phyloP scores from a whole-genome alignment of 2,329 filamentous ascomycete genomes.

The Cytospora chrysosperma region DNA sequence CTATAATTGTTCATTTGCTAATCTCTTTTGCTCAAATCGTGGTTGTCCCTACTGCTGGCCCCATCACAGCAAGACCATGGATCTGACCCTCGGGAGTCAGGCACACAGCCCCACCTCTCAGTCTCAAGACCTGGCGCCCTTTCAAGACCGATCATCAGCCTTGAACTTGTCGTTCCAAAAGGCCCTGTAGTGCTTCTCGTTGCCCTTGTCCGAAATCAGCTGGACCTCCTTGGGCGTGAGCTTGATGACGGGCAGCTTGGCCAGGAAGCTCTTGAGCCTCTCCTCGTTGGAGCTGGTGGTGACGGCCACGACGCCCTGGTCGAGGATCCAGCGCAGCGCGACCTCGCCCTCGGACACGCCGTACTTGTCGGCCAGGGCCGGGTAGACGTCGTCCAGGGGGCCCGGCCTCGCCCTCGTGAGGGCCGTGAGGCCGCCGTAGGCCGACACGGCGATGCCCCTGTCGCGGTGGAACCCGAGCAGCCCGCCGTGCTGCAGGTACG shows the following conservation, averaged over 20 bases:
- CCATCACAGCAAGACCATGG: background rate
- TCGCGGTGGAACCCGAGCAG: constrained; percentile 41
- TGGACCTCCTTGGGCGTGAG: constrained; percentile 58
- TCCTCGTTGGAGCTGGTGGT: constrained; percentile 61
- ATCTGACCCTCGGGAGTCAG: too few relatives aligned
- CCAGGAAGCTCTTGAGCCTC: constrained; percentile 55
- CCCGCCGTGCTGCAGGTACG: constrained; percentile 65
- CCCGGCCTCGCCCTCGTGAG: constrained; percentile 49
- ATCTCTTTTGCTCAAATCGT: background rate
- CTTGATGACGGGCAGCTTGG: constrained; percentile 53
- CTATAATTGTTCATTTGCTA: background rate
- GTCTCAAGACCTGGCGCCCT: background rate
- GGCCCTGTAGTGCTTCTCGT: constrained; percentile 59
- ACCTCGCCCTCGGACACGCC: constrained; percentile 52
- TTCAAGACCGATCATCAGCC: constrained; percentile 42
- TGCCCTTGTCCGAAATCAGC: constrained; percentile 54
- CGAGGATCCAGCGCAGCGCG: constrained; percentile 56
- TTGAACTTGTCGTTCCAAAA: constrained; percentile 58
- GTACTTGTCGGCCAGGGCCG: constrained; percentile 49
- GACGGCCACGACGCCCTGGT: constrained; percentile 57
- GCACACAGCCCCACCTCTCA: background rate
- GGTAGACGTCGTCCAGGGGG: constrained; percentile 52
- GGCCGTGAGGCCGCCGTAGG: constrained; percentile 32
- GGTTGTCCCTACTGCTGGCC: background rate
- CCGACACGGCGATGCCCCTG: constrained; percentile 38